Evolutionary conservation across 257 asterid genomes (phyloP).

Genomic region (Cruciata laevipes): DNA sequence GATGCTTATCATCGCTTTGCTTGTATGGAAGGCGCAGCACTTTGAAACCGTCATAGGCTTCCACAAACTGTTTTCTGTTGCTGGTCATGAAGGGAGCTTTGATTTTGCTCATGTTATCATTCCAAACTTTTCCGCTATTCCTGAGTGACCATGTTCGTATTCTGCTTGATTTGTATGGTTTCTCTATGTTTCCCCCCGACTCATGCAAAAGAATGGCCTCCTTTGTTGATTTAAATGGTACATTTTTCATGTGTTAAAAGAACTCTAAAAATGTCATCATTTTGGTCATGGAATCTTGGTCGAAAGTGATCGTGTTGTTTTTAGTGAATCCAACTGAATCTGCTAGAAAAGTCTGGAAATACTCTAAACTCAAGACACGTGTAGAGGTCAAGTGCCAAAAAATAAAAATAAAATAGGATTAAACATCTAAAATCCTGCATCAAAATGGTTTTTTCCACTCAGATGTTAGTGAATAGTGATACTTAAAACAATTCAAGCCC

Average conservation of each 20-base stretch:
- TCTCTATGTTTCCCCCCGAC: neutral
- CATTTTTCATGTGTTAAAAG: neutral
- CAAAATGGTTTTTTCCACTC: neutral
- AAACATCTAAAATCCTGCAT: neutral
- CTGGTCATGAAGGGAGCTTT: too few species aligned
- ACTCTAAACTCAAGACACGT: neutral
- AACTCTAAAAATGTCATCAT: too few species aligned
- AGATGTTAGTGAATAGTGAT: too few species aligned
- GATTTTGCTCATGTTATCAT: too few species aligned
- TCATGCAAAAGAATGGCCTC: neutral
- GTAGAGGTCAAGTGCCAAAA: neutral
- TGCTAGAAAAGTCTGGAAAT: neutral
- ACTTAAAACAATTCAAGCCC: neutral
- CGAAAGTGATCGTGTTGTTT: neutral
- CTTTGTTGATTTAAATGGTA: too few species aligned
- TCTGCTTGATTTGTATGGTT: neutral
- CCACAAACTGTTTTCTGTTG: too few species aligned
- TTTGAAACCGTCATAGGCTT: too few species aligned
- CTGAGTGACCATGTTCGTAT: neutral
- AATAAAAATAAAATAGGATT: neutral
- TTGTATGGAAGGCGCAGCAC: too few species aligned
- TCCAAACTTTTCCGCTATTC: too few species aligned
- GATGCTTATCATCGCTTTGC: too few species aligned
- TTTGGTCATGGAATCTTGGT: neutral
- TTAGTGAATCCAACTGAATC: neutral